These are phyloP conservation scores for Microascus cirrosus DNA, from an alignment of 2,329 filamentous ascomycete genomes.

Conservation along the genomic window DNA sequence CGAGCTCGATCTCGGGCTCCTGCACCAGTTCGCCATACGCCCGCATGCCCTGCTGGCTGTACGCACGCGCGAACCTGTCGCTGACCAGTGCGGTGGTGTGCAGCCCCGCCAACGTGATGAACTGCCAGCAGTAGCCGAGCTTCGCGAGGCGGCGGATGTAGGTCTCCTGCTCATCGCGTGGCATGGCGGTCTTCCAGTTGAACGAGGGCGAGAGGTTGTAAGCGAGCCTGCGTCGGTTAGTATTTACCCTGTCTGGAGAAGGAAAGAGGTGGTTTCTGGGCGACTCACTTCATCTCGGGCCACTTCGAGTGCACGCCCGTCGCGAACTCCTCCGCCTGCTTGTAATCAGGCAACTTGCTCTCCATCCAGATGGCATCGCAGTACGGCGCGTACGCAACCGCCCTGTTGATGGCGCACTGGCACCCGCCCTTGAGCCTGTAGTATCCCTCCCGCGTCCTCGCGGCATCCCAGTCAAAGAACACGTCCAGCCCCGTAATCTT, in stretches of 20 bases:
- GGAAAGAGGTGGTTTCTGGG: background rate
- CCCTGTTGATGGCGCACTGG: conserved; percentile 82
- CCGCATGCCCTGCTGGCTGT: conserved; percentile 75
- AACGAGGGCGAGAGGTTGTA: conserved; percentile 98
- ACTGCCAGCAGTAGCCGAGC: conserved; percentile 98
- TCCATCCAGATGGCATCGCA: conserved; percentile 99
- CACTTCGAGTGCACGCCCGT: conserved; percentile 86
- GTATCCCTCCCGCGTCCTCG: conserved; percentile 87
- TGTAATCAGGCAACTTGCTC: conserved; percentile 86
- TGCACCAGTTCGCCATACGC: conserved; percentile 96
- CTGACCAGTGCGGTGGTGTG: conserved; percentile 92
- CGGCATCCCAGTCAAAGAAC: conserved; percentile 91
- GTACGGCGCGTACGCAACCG: conserved; percentile 84
- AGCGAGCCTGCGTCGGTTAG: conserved; percentile 52
- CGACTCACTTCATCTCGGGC: conserved; percentile 84
- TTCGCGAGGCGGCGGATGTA: conserved; percentile 83
- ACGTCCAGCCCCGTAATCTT: conserved; percentile 68
- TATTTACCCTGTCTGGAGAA: background rate
- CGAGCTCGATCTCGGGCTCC: conserved; percentile 87
- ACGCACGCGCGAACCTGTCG: conserved; percentile 79
- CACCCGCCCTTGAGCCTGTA: conserved; percentile 89
- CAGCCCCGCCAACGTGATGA: conserved; percentile 96
- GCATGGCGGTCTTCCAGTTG: conserved; percentile 99
- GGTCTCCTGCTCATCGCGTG: conserved; percentile 83
- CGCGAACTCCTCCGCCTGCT: conserved; percentile 87